phyloP scores from a whole-genome alignment of 129 eudicot genomes.

The Flaveria linearis region DNA sequence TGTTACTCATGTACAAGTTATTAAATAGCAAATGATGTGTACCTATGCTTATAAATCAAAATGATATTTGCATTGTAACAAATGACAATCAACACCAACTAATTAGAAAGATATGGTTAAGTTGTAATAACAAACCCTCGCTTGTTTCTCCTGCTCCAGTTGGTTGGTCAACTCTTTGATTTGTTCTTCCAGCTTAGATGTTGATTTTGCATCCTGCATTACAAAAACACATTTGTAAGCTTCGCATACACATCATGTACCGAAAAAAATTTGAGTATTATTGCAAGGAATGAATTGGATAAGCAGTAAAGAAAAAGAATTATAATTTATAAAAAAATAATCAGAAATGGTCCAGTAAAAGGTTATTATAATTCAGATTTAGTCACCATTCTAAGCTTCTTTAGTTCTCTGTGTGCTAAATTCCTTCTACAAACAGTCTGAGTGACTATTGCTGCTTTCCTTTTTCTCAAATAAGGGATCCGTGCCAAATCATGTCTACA shows the following conservation, averaged over 20 bases:
- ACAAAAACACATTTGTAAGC: conserved; percentile 13
- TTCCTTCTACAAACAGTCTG: conserved; percentile 74
- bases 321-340: neutral
- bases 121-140: conserved; percentile 48
- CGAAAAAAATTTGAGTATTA: conserved; percentile 10
- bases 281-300: neutral
- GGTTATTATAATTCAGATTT: neutral
- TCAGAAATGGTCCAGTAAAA: neutral
- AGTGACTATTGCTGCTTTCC: conserved; percentile 48
- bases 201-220: conserved; percentile 70
- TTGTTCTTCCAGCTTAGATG: conserved; percentile 61
- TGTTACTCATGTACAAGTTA: neutral
- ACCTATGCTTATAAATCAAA: neutral
- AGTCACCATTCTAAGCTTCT: conserved; percentile 57
- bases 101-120: neutral
- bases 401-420: conserved; percentile 52
- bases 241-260: neutral
- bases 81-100: neutral
- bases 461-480: conserved; percentile 35
- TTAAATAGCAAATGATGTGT: neutral
- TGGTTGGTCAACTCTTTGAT: conserved; percentile 69
- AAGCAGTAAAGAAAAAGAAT: neutral
- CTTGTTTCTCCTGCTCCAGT: conserved; percentile 74
- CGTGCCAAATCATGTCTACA: conserved; percentile 48
- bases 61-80: neutral